Conservation (phyloP, 2,329 filamentous ascomycete species). For the Talaromyces islandicus region DNA sequence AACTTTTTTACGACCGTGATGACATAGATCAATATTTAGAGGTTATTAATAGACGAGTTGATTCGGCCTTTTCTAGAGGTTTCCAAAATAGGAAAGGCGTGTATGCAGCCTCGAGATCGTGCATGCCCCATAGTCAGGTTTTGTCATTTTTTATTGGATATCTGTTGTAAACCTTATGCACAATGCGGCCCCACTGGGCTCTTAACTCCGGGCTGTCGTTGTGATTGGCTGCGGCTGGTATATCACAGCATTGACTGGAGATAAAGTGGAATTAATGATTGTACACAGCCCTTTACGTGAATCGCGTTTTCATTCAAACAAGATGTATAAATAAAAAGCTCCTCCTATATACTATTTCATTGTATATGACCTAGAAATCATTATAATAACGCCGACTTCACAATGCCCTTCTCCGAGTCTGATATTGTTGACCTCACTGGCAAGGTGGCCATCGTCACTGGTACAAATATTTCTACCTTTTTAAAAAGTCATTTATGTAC, state of each 20-base stretch:
- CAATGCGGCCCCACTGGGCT: background rate
- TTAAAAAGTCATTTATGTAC: background rate
- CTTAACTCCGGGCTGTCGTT: conserved; percentile 1
- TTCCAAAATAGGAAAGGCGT: background rate
- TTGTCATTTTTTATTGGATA: no score
- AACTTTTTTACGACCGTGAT: background rate
- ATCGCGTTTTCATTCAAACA: background rate
- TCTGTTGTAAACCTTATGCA: no score
- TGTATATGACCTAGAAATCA: background rate
- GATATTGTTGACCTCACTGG: conserved; percentile 5
- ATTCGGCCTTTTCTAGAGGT: background rate
- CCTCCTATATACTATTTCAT: no score
- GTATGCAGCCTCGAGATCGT: background rate
- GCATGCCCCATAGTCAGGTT: no score
- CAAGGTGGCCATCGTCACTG: conserved; percentile 10
- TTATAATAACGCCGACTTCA: background rate
- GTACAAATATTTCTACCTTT: background rate
- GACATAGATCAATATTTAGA: background rate
- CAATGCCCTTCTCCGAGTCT: conserved; percentile 5
- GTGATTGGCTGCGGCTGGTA: background rate
- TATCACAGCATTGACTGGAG: background rate
- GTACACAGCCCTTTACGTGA: background rate
- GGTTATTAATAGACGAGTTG: background rate
- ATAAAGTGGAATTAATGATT: background rate
- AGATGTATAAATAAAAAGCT: no score